Evolutionary conservation across 208 protist species (phyloP), one percentile per base, ranked within the genome.

Genomic region (Acanthamoeba castellanii): DNA sequence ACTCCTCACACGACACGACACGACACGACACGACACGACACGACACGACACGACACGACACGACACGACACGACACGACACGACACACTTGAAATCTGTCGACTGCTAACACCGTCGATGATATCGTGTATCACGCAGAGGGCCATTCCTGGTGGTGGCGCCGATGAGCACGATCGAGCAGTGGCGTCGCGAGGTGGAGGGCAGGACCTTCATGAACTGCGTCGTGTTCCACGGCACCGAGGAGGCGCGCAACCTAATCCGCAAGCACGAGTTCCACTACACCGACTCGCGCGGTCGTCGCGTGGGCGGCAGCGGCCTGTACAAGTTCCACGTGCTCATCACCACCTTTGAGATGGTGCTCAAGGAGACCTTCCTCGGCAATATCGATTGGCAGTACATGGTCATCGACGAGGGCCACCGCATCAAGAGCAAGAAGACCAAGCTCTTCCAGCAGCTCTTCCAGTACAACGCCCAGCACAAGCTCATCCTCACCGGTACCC

Each of bases 321-420:
- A 57, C 88, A 98, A 98, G 92, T 98, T 99, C 94, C 97, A 99
- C 72, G 98, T 99, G 11, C 95, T 99, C 47, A 97, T 99, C 27
- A 99, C 99, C 4, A 99, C 99, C 0, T 99, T 99, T 68, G 98
- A 99, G 25, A 97, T 99, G 68, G 95, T 99, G 2, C 96, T 98
- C 30, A 95, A 96, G 47, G 99, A 99, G 87, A 66, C 27, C 11
- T 93, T 96, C 14, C 97, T 98, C 34, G 98, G 99, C 25, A 95
- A 97, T 76, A 98, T 99, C 7, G 91, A 97, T 34, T 99, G 98
- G 98, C 97, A 98, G 50, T 98, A 98, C 68, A 96, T 99, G 0
- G 97, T 99, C 0, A 97, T 99, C 20, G 99, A 99, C 95, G 99
- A 99, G 96, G 99, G 98, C 7, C 99, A 99, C 96, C 97, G 99